Evolutionary conservation across 2,329 filamentous ascomycete genomes (phyloP), one percentile per base, ranked within the genome.

Genomic region (Aspergillus japonicus): DNA sequence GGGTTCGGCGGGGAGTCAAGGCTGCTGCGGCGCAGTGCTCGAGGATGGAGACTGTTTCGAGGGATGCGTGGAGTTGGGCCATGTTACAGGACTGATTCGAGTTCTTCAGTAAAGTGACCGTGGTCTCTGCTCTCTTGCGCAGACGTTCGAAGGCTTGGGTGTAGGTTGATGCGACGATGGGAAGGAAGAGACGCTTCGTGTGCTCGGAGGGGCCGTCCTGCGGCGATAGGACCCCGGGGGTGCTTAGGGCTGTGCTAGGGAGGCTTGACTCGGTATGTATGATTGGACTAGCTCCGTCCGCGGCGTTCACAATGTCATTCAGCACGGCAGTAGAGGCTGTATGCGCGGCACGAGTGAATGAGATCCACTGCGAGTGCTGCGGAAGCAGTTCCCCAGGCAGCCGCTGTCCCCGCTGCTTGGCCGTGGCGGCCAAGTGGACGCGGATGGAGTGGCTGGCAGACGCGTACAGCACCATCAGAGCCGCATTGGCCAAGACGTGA

Each of bases 391-490:
- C 67, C n/a, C 47, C 57, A 19, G 61, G 63, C 14, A 71, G 57
- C 16, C 49, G 50, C 6, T 51, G 59, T 6, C 64, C 64, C 55
- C 19, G 48, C 1, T 50, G 44, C 14, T 63, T 64, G 14, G 70
- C 68, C 4, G 62, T 63, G 19, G 67, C 65, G 0, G 70, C 65
- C 4, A 79, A 62, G 21, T 69, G 68, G 2, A 79, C 74, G 1
- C 77, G 72, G 8, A 75, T 64, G 12, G 64, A 69, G 42, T 80
- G 77, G 42, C 71, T 78, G 0, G 72, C 75, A 0, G 73, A 76
- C 0, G 71, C 75, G 19, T 79, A 79, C 24, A 80, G 68, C 3
- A 76, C 76, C 78, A 80, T 80, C 10, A 80, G 61, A 0, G 77
- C 73, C 0, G 77, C 76, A 54, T 78, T 78, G 10, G 75, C 73